Evolutionary conservation across 768 basidiomycete genomes (phyloP).

Genomic region (Rickenella mellea): DNA sequence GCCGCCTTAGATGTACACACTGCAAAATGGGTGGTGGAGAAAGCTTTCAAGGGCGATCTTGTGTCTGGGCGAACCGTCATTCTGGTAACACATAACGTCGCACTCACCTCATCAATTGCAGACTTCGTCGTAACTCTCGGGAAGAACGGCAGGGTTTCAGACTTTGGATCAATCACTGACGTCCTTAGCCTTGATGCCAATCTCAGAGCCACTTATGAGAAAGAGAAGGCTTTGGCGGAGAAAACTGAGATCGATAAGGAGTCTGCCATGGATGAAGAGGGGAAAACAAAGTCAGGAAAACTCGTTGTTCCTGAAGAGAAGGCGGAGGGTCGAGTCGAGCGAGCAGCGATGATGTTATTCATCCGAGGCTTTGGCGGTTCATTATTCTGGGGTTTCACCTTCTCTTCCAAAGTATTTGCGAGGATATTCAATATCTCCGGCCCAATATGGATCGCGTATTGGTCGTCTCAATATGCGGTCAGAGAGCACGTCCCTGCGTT

Average conservation of each 20-base stretch:
- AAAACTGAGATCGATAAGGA: slow-evolving; percentile 13
- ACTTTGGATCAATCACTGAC: slow-evolving; percentile 38
- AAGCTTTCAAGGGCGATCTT: slow-evolving; percentile 25
- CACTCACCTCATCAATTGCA: slow-evolving; percentile 15
- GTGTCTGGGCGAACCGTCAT: slow-evolving; percentile 27
- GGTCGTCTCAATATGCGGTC: slow-evolving; percentile 24
- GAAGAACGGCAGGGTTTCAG: slow-evolving; percentile 41
- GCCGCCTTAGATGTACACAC: slow-evolving; percentile 33
- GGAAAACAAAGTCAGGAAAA: slow-evolving; percentile 34
- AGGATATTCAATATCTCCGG: slow-evolving; percentile 13
- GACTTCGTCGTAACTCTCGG: slow-evolving; percentile 28
- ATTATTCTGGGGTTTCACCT: slow-evolving; percentile 21
- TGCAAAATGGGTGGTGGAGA: slow-evolving; percentile 30
- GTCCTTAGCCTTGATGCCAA: slow-evolving; percentile 31
- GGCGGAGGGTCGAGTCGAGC: slow-evolving; percentile 47
- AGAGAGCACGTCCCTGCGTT: slow-evolving; percentile 16
- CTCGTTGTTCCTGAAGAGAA: slow-evolving; percentile 61
- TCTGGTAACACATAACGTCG: slow-evolving; percentile 25
- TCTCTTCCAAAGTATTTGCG: slow-evolving; percentile 12
- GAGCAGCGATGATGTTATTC: slow-evolving; percentile 30
- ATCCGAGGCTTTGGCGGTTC: slow-evolving; percentile 17
- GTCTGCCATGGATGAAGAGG: slow-evolving; percentile 6
- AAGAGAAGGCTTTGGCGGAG: slow-evolving; percentile 10
- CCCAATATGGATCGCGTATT: slow-evolving; percentile 26
- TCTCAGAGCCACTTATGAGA: slow-evolving; percentile 13